Evolutionary conservation across 139 green algal species (phyloP), one percentile per base, ranked within the genome.

Genomic region (Desmodesmus armatus): DNA sequence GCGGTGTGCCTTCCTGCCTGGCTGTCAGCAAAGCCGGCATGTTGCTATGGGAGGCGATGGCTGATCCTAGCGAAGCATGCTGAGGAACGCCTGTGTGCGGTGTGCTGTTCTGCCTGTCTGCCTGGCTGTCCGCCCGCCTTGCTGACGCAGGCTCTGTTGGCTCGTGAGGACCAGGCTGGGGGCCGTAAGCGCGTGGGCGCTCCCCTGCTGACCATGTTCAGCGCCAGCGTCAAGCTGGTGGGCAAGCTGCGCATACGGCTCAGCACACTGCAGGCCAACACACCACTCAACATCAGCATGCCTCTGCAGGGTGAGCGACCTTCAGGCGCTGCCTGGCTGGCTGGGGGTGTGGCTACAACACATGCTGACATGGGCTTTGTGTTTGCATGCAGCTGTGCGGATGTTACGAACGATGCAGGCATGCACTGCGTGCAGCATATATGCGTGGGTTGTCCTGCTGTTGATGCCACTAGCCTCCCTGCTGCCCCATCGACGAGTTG

Each of bases 231-330:
- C 21, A 31, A 35, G 29, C 66, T 88, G 49, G 40, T 88, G 33
- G 87, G 82, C 29, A 90, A 90, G 82, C n/a, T 86, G 69, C 49
- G 82, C n/a, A 4, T 90, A 29, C 69, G 87, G 7, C 51, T 86
- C 27, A 71, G 37, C 33, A 88, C 77, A 5, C 27, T 90, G 9
- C 37, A 17, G 3, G 33, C 86, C 37, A 85, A 85, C 23, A 31
- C 40, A 55, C 71, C 80, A 0, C 13, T 72, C 44, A 86, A 81
- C 40, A 58, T 87, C 55, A 85, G 40, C 23, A 60, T 89, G 71
- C 85, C 80, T 23, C 62, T 89, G 72, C 79, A 89, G 62, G 85
- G 74, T 78, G 47, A 37, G 69, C 11, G 7, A 23, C 25, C 62
- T 40, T 39, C n/a, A n/a, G n/a, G 58, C 13, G 58, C n/a, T 65